Base-by-base conservation (phyloP, 176 grass and related monocot genomes). In the Ensete glaucum region DNA sequence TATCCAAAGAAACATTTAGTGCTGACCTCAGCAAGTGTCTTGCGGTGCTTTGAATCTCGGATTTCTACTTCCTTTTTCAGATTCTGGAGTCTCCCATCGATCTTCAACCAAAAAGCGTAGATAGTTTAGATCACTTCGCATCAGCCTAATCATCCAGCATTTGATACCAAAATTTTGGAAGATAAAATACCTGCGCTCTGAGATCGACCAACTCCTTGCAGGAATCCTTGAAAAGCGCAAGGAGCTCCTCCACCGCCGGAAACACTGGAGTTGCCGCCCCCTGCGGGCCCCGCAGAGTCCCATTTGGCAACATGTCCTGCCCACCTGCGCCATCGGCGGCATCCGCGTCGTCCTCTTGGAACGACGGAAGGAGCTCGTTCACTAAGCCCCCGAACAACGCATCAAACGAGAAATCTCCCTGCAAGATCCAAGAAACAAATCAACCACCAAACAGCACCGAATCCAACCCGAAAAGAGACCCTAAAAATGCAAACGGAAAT, bases 121-220 rank as follows among this genome's bases (percentile, higher is more conserved):
- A 17, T 21, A 70, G 15, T 51, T 25, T 70, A 70, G 67, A 51
- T 70, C 67, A 70, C 34, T 50, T 51, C 67, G 12, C 10, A 16
- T n/a, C 19, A 70, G 43, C 51, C 29, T 25, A 55, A 56, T 10
- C 8, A 57, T 65, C 52, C 29, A 26, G 17, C 51, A 71, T 21
- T 19, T 27, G 53, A 26, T 2, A 75, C 73, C 58, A 53, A 25
- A 19, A 68, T 65, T 69, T 23, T 27, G 24, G 1, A 52, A 59
- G 57, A 73, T 66, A 57, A 19, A 79, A 43, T 57, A 94, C 95
- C 95, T 99, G 91, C 59, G 78, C 76, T 71, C 91, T 88, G 76
- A 99, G 91, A 81, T 94, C 91, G 21, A 99, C 83, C 24, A 99
- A 84, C 81, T 99, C 95, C 91, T 99, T 99, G 86, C 95, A 99